Base-by-base conservation (phyloP, 768 basidiomycete species). In the Podaxis sp. region DNA sequence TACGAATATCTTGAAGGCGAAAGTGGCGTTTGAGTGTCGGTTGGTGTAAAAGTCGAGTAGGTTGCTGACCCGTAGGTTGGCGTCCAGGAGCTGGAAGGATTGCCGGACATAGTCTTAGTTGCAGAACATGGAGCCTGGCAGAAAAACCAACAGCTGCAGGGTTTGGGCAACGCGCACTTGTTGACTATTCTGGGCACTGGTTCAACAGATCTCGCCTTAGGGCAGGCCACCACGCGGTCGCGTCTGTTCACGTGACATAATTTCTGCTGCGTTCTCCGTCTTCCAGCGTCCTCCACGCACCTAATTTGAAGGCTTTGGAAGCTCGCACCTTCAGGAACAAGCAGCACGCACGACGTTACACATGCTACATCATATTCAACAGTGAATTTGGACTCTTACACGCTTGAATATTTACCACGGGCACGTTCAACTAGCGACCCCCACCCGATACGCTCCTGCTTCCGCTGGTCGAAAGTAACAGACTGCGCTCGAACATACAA, bases 1-100 rank as follows among this genome's bases (percentile, higher is more conserved):
- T 84, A 82, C 3, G 87, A 85, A 70, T 81, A 78, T 77, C 84
- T 80, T 73, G 87, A 85, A 51, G 86, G 83, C 3, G 87, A 86
- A 65, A 84, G 77, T 11, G 82, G 81, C 56, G 71, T 70, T 52
- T 67, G 70, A 20, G 84, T 82, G 65, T 83, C 80, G 4, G 86
- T 78, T 49, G 77, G 77, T 17, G 84, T 80, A 54, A 85, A 80
- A 15, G 44, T 56, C 26, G 83, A 82, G 67, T 80, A 85, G 0
- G 85, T 84, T 20, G 83, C 80, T 50, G 86, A 84, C 74, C 86
- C 87, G 66, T 83, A 83, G 22, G 81, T 77, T 24, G 87, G 88
- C 54, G 89, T 89, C 78, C 87, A 82, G 22, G 80, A 77, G 66
- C 81, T 82, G 62, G 81, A 72, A 64, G 77, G 74, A 65, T 74